Base-by-base conservation (phyloP, 768 basidiomycete species). In the Kwoniella newhampshirensis region DNA sequence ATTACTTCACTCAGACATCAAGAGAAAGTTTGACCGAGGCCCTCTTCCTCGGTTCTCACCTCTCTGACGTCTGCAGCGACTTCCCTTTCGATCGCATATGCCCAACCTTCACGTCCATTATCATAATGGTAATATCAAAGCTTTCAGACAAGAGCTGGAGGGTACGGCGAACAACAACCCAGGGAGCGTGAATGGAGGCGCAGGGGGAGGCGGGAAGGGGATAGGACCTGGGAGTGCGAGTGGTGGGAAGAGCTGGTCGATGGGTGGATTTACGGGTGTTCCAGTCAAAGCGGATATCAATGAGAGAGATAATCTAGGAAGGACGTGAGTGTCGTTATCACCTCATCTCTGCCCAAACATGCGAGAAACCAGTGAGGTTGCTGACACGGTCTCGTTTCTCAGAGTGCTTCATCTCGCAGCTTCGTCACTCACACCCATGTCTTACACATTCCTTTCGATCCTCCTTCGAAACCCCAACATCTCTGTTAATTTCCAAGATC, bases 401-500 rank as follows among this genome's bases (percentile, higher is more conserved):
- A 87, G 88, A 0, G 86, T 87, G 1, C 81, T 96, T 9, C 93
- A 97, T 70, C 82, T 91, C 36, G 87, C 87, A 0, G 89, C 87
- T 57, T 75, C 84, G 0, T 81, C 85, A 18, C 68, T 81, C 21
- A 88, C 87, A 27, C 74, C 80, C 1, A 75, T 78, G n/a, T 82
- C 84, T 43, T 75, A 89, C 63, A 87, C 91, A 66, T 98, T 87
- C 72, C 83, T 89, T 39, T 81, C 84, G 49, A 79, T 88, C 52
- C 79, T 97, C 4, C 81, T 98, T 48, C 82, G 82, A 17, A 87
- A 90, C 62, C 85, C 89, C 1, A 77, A 79, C 21, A 80, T 92
- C 73, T 86, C 88, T 54, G 84, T 91, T 64, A 98, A 98, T 65
- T 56, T 87, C 6, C 78, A 79, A 39, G 94, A 99, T 75, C 74